A percentile compares a stretch with the other conserved stretches of the same genome.
Evolutionary conservation across 1,284 basidiomycete species (phyloP).

Genomic region (Kwoniella shivajii): DNA sequence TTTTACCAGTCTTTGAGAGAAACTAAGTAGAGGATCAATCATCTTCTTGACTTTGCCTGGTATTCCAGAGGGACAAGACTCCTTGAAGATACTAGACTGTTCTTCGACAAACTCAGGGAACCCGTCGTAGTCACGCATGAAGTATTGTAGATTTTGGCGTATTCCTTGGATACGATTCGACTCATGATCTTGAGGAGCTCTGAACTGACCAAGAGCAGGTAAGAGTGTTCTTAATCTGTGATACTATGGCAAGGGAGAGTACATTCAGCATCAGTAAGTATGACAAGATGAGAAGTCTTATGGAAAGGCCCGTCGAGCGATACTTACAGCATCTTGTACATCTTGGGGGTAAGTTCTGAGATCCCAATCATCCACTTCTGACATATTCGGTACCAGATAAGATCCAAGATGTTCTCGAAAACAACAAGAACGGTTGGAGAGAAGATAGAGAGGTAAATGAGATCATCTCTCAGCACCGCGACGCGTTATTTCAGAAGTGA

Average conservation of each 20-base stretch:
- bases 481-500: too few relatives aligned
- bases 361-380: constrained; percentile 12
- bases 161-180: neutral
- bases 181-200: neutral
- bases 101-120: constrained; percentile 13
- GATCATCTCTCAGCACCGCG: neutral
- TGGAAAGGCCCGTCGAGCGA: too few relatives aligned
- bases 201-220: constrained; percentile 10
- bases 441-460: neutral
- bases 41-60: constrained; percentile 1
- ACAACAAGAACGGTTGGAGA: neutral
- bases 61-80: neutral
- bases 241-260: neutral
- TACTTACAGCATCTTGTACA: constrained; percentile 9
- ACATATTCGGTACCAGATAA: neutral
- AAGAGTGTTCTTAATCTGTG: neutral
- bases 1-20: neutral
- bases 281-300: too few relatives aligned
- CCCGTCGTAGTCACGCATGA: constrained; percentile 4
- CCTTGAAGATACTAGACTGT: neutral
- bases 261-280: neutral
- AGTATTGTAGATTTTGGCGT: neutral
- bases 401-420: neutral
- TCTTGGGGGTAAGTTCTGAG: constrained; percentile 10
- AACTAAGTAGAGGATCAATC: constrained; percentile 9